These are phyloP conservation scores for Dillenia suffruticosa DNA, from an alignment of 164 flowering plant species.

Conservation along the genomic window DNA sequence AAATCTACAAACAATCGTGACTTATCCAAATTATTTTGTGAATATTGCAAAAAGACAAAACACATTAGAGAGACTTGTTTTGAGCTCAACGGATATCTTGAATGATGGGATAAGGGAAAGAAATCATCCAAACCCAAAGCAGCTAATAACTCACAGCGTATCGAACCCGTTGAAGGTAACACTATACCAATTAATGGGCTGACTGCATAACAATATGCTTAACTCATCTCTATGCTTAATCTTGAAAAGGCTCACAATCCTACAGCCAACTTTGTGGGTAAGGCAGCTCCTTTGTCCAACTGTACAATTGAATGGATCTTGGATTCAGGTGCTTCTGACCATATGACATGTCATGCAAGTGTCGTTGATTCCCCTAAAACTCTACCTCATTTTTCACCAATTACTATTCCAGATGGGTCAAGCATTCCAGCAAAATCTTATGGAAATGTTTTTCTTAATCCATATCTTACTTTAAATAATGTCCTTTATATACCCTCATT, in stretches of 20 bases:
- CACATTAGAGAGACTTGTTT: slow-evolving; percentile 3
- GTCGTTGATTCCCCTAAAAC: not conserved
- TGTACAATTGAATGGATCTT: not conserved
- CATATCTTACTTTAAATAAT: not conserved
- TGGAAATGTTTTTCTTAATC: not conserved
- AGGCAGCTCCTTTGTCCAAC: not conserved
- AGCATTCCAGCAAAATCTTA: not conserved
- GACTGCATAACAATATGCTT: not conserved
- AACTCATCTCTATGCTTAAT: slow-evolving; percentile 1
- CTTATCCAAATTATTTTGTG: not conserved
- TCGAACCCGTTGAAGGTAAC: not conserved
- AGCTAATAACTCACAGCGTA: not conserved
- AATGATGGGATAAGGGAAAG: slow-evolving; percentile 5
- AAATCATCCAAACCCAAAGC: not conserved
- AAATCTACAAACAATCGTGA: not conserved
- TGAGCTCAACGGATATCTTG: slow-evolving; percentile 1
- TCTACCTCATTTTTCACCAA: not conserved
- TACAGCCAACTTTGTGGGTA: not conserved
- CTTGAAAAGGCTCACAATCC: not conserved
- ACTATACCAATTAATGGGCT: not conserved
- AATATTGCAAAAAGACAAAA: not conserved
- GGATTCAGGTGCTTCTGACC: slow-evolving; percentile 5
- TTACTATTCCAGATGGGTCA: not conserved
- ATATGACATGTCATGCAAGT: slow-evolving; percentile 2
- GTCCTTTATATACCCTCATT: slow-evolving; percentile 4